A percentile compares a stretch with the other conserved stretches of the same genome.
Evolutionary conservation across 306 rosid genomes (phyloP).

Genomic region (Malus fusca): DNA sequence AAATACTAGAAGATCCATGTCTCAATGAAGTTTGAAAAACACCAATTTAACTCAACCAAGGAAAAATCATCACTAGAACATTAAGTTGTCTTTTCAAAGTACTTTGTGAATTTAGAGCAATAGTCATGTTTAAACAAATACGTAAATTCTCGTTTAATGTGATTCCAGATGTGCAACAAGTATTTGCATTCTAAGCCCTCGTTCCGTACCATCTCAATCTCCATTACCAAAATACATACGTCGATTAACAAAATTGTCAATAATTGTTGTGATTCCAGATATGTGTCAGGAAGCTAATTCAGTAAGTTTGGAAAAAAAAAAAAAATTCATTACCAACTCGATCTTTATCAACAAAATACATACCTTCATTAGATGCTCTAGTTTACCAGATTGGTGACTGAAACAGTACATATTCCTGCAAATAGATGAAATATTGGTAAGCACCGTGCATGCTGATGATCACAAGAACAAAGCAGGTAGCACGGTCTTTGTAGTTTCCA

Average conservation of each 20-base stretch:
- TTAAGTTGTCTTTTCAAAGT: not conserved
- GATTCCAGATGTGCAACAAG: no score
- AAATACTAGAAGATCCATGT: not conserved
- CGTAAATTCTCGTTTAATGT: no score
- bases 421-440: not conserved
- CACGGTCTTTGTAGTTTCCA: not conserved
- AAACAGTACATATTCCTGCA: constrained; percentile 94
- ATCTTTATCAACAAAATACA: constrained; percentile 5
- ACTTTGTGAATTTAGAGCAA: not conserved
- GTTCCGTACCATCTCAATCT: no score
- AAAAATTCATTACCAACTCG: not conserved
- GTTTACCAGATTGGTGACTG: constrained; percentile 90
- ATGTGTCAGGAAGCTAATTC: not conserved
- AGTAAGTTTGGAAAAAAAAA: not conserved
- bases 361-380: constrained; percentile 99
- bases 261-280: not conserved
- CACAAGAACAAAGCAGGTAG: not conserved
- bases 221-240: no score
- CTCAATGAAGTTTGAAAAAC: not conserved
- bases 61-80: not conserved
- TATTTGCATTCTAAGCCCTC: no score
- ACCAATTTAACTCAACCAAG: not conserved
- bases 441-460: not conserved
- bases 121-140: no score
- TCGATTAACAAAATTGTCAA: not conserved